Conservation (phyloP, 768 basidiomycete genomes). For the Wakefieldia striispora region DNA sequence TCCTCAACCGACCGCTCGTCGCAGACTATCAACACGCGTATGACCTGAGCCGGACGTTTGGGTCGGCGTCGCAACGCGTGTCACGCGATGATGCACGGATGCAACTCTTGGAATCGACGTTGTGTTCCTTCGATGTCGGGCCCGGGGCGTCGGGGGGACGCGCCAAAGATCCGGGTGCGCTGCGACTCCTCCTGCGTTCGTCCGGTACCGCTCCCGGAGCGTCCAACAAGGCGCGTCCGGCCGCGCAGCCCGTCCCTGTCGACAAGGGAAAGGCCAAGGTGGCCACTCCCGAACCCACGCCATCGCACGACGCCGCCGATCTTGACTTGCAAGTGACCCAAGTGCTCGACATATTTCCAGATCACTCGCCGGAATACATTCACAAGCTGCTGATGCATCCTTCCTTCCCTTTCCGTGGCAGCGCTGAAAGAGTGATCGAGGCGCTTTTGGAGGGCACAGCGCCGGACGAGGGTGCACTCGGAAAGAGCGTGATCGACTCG, state of each 20-base stretch:
- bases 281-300: conserved; percentile 8
- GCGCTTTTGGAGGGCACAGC: conserved; percentile 75
- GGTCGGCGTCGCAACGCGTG: conserved; percentile 39
- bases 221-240: conserved; percentile 27
- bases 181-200: conserved; percentile 63
- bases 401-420: conserved; percentile 46
- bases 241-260: conserved; percentile 18
- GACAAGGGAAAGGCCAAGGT: conserved; percentile 45
- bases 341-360: conserved; percentile 75
- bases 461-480: conserved; percentile 25
- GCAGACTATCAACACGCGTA: conserved; percentile 73
- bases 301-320: conserved; percentile 37
- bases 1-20: conserved; percentile 65
- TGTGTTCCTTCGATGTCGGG: conserved; percentile 40
- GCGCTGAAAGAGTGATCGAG: conserved; percentile 61
- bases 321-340: conserved; percentile 62
- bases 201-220: conserved; percentile 44
- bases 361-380: conserved; percentile 55
- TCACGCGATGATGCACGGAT: conserved; percentile 56
- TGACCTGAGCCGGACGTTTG: conserved; percentile 51
- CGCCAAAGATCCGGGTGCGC: conserved; percentile 48
- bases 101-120: conserved; percentile 51
- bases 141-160: conserved; percentile 2
- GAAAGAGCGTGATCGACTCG: not conserved
- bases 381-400: conserved; percentile 51